Base-by-base conservation (phyloP, 768 basidiomycete genomes). In the Phylloporus arenicola region DNA sequence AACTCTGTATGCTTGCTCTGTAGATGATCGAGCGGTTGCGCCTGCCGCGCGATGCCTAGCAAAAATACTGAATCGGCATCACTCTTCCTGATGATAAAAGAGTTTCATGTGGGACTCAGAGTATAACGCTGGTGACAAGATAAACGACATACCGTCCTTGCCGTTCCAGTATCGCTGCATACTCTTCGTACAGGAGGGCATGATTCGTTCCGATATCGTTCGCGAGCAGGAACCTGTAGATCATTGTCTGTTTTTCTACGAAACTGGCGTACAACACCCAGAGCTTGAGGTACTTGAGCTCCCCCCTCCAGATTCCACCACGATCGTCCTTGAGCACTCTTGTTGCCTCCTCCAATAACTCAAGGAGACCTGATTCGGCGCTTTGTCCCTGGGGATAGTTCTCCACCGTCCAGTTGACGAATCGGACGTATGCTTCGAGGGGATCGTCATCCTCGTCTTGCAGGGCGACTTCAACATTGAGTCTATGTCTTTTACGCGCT, bases 191-290 rank as follows among this genome's bases (percentile, higher is more conserved):
- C 22, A 98, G 72, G 38, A 91, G 66, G 5, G 87, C 84, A 60
- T 85, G 82, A 8, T 71, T 73, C 40, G 89, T 86, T 5, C 92
- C 96, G 57, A 98, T 88, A 58, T 96, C 92, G 59, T 92, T 93
- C 6, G 84, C 85, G 56, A 96, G 75, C 64, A 97, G 69, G 70
- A 93, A 98, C 56, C 82, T 79, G 75, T 88, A 97, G 57, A 98
- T 86, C 65, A 93, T 79, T 14, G 82, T 81, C 37, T 92, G 86
- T 62, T 83, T 83, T 71, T 97, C 94, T 45, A 98, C 91, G 64
- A 90, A 87, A 64, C 83, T 84, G 14, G 94, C 88, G 66, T 97
- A 99, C 42, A 92, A 80, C 45, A 92, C 75, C 96, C 96, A 99
- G 14, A 98, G 73, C 63, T 92, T 92, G 48, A 98, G 77, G 67